Evolutionary conservation across 1,284 basidiomycete species (phyloP), one percentile per base, ranked within the genome.

Genomic region (Trichosporon inkin): DNA sequence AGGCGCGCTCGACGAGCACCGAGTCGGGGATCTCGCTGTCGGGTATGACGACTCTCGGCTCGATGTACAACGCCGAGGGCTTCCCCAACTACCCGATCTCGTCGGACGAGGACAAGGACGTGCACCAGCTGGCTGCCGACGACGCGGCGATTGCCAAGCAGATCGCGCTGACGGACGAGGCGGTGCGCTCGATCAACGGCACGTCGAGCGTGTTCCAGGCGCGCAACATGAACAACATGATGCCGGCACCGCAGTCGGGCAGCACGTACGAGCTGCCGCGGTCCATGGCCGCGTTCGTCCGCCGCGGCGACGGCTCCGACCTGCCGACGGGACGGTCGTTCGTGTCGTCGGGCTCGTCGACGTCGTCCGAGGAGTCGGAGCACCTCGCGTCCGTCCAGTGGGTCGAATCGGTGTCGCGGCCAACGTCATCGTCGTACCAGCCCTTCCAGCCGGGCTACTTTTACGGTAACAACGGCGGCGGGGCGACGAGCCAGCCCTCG

Each of bases 341-440:
- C 37, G 60, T 64, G 19, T 62, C 60, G 6, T 64, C 63, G 11
- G 63, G 63, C 13, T 64, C 63, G 13, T 72, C 72, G 19, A 74
- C 72, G 0, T 73, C 71, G 10, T 75, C 73, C 0, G 75, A 77
- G 40, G 75, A 77, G 59, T 70, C 68, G 10, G 75, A 77, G 56
- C 67, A 72, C 53, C 73, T 77, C 19, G 73, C 74, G 0, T 63
- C 68, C 1, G 69, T 77, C 13, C 71, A 75, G 63, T 77, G 75
- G 75, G 75, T 77, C 34, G 60, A 66, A 41, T 59, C 64, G 41
- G 62, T 61, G 8, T 59, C 58, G 10, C 57, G 53, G 16, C 56
- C 61, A 10, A 28, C 44, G 16, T 41, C 55, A 20, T 34, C 51
- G 13, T 39, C 34, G 32, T 56, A 56, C 36, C 49, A 38, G 37